Conservation (phyloP, 495 filamentous ascomycete genomes). For the Daldinia decipiens region DNA sequence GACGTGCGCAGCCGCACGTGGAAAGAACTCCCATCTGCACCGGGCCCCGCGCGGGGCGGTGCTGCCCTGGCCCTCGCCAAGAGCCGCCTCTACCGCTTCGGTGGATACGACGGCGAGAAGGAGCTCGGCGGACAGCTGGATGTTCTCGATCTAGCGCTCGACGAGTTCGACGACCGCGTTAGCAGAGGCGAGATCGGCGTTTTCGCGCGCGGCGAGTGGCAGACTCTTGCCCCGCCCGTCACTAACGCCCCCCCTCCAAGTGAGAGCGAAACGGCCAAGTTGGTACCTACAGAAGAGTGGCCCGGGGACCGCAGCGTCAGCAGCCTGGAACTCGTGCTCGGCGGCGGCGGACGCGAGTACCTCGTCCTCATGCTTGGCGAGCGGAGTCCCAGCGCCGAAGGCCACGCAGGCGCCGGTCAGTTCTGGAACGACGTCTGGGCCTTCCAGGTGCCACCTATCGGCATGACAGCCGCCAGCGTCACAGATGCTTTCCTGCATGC, state of each 20-base stretch:
- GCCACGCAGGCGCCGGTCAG: slow-evolving; percentile 73
- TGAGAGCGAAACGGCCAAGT: slow-evolving; percentile 37
- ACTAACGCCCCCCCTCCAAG: slow-evolving; percentile 36
- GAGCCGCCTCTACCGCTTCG: slow-evolving; percentile 73
- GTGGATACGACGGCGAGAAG: slow-evolving; percentile 73
- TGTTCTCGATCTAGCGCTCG: slow-evolving; percentile 60
- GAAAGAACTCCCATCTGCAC: slow-evolving; percentile 69
- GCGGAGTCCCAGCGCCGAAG: slow-evolving; percentile 66
- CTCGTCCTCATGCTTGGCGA: slow-evolving; percentile 78
- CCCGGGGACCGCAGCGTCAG: slow-evolving; percentile 58
- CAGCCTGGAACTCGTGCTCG: slow-evolving; percentile 57
- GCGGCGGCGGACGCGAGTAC: slow-evolving; percentile 64
- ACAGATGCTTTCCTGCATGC: slow-evolving; percentile 65
- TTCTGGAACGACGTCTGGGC: slow-evolving; percentile 80
- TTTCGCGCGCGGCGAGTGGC: slow-evolving; percentile 52
- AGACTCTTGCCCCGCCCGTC: slow-evolving; percentile 45
- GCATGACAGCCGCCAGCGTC: slow-evolving; percentile 61
- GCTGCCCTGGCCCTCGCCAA: slow-evolving; percentile 67
- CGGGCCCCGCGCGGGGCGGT: slow-evolving; percentile 69
- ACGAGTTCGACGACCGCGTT: slow-evolving; percentile 60
- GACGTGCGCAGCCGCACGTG: slow-evolving; percentile 67
- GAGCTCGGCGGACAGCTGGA: slow-evolving; percentile 76
- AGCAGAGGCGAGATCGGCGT: slow-evolving; percentile 53
- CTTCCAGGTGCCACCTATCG: slow-evolving; percentile 68
- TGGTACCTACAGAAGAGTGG: slow-evolving; percentile 48